Evolutionary conservation across 2,329 filamentous ascomycete species (phyloP).

Genomic region (Penicillium brasilianum): DNA sequence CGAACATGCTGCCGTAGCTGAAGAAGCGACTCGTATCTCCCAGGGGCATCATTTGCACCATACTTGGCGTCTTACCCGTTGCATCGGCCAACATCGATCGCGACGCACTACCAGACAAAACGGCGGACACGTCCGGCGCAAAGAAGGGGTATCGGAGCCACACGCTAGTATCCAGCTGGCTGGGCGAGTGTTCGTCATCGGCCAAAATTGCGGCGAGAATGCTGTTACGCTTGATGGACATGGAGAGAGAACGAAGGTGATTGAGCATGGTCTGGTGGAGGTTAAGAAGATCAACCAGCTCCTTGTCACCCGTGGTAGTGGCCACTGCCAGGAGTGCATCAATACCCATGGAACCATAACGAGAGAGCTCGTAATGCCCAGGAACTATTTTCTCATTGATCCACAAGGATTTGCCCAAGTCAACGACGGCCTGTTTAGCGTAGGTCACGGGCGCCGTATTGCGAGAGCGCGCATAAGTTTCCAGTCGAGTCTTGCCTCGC

Average conservation of each 20-base stretch:
- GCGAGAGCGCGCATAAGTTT: slow-evolving; percentile 70
- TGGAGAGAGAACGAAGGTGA: slow-evolving; percentile 73
- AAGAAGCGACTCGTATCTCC: slow-evolving; percentile 76
- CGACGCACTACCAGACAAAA: slow-evolving; percentile 66
- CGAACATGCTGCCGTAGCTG: slow-evolving; percentile 78
- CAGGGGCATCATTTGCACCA: slow-evolving; percentile 74
- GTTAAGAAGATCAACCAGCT: slow-evolving; percentile 54
- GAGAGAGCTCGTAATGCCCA: slow-evolving; percentile 44
- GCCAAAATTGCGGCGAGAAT: slow-evolving; percentile 69
- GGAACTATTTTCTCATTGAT: slow-evolving; percentile 58
- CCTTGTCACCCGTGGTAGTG: slow-evolving; percentile 51
- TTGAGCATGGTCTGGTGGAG: slow-evolving; percentile 62
- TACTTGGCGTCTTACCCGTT: slow-evolving; percentile 52
- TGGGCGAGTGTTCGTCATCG: slow-evolving; percentile 69
- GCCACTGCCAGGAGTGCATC: slow-evolving; percentile 48
- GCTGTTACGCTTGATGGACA: slow-evolving; percentile 83
- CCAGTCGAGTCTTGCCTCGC: slow-evolving; percentile 76
- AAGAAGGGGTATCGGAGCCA: slow-evolving; percentile 80
- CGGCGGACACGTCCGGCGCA: slow-evolving; percentile 71
- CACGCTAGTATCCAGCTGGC: slow-evolving; percentile 79
- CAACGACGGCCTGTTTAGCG: slow-evolving; percentile 77
- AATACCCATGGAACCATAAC: slow-evolving; percentile 47
- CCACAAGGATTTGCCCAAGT: slow-evolving; percentile 86
- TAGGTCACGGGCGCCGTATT: slow-evolving; percentile 49
- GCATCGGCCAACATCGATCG: slow-evolving; percentile 53